Evolutionary conservation across 768 basidiomycete species (phyloP), one percentile per base, ranked within the genome.

Genomic region (Tulasnella sp.): DNA sequence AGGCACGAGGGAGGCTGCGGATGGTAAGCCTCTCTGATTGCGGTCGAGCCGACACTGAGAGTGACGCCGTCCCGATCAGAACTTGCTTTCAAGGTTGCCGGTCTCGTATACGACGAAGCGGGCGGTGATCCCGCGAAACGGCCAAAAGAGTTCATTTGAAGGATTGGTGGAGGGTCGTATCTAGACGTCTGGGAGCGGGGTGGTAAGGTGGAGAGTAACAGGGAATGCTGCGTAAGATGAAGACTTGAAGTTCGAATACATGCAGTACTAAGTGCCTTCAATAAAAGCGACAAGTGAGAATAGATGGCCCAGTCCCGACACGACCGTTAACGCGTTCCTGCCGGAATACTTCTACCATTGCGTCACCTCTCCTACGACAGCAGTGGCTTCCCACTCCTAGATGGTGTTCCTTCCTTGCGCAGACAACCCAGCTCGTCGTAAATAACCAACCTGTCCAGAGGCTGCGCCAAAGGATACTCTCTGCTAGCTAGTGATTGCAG

Each of bases 71-170:
- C 15, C 55, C 29, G 35, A n/a, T 39, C 82, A 95, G 94, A 94
- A 83, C 89, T 96, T 73, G 95, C 94, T 6, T 91, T 91, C 84
- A 91, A 91, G 78, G 92, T 96, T 40, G 94, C 92, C 42, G 93
- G 93, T 26, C 84, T 95, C 79, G 93, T 95, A 6, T 95, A 93
- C 82, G 94, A 95, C 80, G 89, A 91, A 80, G 88, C 89, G 46
- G 93, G 92, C 32, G 93, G 93, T n/a, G 93, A 94, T 81, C 89
- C 90, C n/a, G 82, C 86, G 3, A 88, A 85, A 79, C 89, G 92
- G n/a, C 94, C 94, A 0, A 90, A 88, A 80, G 94, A 95, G 82
- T 95, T 95, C 82, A 82, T 92, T 84, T 92, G 84, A 83, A 51
- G 9, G 51, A 51, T 20, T 51, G 51, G 0, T 87, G 85, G 51